These are phyloP conservation scores for Avena insularis DNA, from an alignment of 176 grass and related monocot genomes.

Conservation along the genomic window DNA sequence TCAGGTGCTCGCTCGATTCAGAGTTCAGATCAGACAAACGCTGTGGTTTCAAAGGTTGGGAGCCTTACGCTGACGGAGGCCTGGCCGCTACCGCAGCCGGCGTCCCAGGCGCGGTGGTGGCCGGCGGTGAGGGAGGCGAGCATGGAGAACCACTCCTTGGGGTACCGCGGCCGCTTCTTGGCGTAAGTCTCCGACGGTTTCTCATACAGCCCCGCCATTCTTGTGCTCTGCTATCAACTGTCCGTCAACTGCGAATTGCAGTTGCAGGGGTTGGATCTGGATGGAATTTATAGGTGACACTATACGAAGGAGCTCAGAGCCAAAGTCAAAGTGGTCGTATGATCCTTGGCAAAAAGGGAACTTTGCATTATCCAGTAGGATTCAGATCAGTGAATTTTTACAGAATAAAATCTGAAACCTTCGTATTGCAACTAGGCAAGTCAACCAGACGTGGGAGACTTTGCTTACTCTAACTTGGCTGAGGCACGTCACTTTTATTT, in stretches of 20 bases:
- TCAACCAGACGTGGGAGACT: not conserved
- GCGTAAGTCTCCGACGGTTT: constrained; percentile 53
- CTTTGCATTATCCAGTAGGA: constrained; percentile 30
- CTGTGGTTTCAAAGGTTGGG: not conserved
- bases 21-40: not conserved
- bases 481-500: not conserved
- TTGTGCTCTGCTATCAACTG: not conserved
- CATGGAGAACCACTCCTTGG: constrained; percentile 61
- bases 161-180: constrained; percentile 61
- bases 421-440: not conserved
- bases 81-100: constrained; percentile 67
- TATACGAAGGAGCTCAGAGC: not conserved
- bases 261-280: constrained; percentile 12
- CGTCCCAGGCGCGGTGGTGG: constrained; percentile 63
- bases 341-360: constrained; percentile 23
- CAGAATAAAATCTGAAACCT: constrained; percentile 33
- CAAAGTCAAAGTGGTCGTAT: constrained; percentile 37
- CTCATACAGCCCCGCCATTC: constrained; percentile 58
- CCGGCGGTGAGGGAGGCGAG: constrained; percentile 54
- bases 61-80: constrained; percentile 57
- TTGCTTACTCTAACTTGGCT: constrained; percentile 26
- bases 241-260: constrained; percentile 23
- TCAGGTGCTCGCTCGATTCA: not conserved
- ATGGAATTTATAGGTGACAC: constrained; percentile 38
- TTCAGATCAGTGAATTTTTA: not conserved